A percentile compares a stretch with the other conserved stretches of the same genome.
These are phyloP conservation scores for Psilocybe sp. DNA, from an alignment of 768 basidiomycete genomes.

Conservation along the genomic window DNA sequence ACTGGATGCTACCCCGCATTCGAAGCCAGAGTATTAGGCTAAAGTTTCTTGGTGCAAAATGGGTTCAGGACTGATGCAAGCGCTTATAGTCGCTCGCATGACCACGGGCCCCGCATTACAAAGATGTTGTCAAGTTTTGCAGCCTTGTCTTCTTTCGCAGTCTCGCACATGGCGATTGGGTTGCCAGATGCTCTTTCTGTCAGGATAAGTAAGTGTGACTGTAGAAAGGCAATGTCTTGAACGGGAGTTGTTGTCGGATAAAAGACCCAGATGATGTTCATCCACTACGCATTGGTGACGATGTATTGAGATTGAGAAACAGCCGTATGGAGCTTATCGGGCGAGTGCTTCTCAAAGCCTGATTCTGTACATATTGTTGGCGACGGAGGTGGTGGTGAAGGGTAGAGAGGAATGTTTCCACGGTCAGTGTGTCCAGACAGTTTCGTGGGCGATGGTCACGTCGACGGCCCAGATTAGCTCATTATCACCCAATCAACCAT, in stretches of 20 bases:
- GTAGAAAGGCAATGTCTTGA: neutral
- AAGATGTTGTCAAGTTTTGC: no score
- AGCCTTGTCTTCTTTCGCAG: neutral
- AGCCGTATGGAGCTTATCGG: neutral
- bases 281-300: neutral
- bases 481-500: neutral
- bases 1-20: no score
- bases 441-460: no score
- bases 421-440: no score
- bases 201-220: neutral
- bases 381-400: no score
- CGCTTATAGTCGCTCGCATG: no score
- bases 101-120: no score
- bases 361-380: no score
- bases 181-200: neutral
- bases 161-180: neutral
- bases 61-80: no score
- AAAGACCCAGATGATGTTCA: constrained; percentile 6
- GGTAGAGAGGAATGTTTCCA: no score
- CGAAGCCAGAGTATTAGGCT: neutral
- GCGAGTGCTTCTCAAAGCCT: no score
- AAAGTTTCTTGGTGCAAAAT: no score
- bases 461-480: neutral
- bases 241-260: constrained; percentile 12
- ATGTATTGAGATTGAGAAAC: neutral